phyloP scores from a whole-genome alignment of 495 filamentous ascomycete genomes.

The Penicillium pulvis region DNA sequence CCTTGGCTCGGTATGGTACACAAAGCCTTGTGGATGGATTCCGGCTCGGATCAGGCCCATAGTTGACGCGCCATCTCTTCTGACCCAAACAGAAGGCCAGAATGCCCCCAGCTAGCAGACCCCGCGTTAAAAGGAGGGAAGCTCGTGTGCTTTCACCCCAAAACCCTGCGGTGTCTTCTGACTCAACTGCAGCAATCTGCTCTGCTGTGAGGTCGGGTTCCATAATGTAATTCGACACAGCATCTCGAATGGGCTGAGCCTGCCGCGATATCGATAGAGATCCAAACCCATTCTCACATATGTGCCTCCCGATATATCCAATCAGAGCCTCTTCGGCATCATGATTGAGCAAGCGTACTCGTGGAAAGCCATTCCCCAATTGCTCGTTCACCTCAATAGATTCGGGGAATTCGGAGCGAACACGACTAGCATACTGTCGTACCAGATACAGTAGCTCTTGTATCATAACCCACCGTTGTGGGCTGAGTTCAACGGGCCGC shows the following conservation, averaged over 20 bases:
- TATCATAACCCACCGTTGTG: constrained; percentile 60
- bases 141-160: neutral
- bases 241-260: no score
- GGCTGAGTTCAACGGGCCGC: constrained; percentile 54
- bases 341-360: no score
- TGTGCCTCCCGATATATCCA: no score
- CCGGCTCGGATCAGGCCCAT: constrained; percentile 5
- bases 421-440: constrained; percentile 25
- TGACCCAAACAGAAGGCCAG: constrained; percentile 7
- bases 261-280: no score
- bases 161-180: neutral
- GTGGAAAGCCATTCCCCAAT: no score
- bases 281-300: no score
- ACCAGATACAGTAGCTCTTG: constrained; percentile 57
- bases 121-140: neutral
- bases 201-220: no score
- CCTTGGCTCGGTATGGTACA: constrained; percentile 72
- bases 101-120: constrained; percentile 10
- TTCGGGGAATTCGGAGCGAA: neutral
- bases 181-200: neutral
- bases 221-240: no score
- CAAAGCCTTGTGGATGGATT: constrained; percentile 2
- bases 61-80: constrained; percentile 16
- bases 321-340: no score
- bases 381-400: no score